Evolutionary conservation across 768 basidiomycete genomes (phyloP), one percentile per base, ranked within the genome.

Genomic region (Auricularia sp.): DNA sequence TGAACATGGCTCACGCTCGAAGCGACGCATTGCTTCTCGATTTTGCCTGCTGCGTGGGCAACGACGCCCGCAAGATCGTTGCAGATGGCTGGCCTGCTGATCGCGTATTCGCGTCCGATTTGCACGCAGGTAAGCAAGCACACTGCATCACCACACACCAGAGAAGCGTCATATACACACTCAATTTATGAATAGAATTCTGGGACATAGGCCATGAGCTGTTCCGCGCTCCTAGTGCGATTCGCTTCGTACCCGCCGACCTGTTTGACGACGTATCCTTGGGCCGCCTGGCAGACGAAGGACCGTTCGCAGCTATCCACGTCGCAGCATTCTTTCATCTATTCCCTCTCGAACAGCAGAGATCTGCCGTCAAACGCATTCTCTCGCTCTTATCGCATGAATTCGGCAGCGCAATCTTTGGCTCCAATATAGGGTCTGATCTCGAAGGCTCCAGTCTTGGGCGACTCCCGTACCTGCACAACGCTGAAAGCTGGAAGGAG

Each of bases 311-410:
- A 36, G 62, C 42, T 2, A 66, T 68, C 18, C 65, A 68, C 34
- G 63, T 58, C 33, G 54, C 56, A 33, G 59, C 65, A 16, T 63
- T 68, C 54, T 68, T 68, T 58, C 67, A 68, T 34, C 35, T 68
- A 1, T 68, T 68, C 44, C 36, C 62, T 10, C 62, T 62, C 11
- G 63, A 64, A 7, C 16, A 62, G 36, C 67, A 68, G 42, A 11
- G 37, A 2, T 33, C 42, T 33, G 39, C 63, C 11, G 67, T 63
- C 18, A 29, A 24, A 6, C 62, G 37, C 45, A 42, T 65, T 4
- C 51, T 37, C 29, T 39, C 65, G 8, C 59, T 67, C 14, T 3
- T 64, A 1, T 13, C 58, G 18, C 63, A 18, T 8, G 39, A 58
- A 36, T 62, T 54, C n/a, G 67, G 67, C 7, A 51, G 62, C 14